Evolutionary conservation across 139 green algal species (phyloP).

Genomic region (Tetraselmis chui): DNA sequence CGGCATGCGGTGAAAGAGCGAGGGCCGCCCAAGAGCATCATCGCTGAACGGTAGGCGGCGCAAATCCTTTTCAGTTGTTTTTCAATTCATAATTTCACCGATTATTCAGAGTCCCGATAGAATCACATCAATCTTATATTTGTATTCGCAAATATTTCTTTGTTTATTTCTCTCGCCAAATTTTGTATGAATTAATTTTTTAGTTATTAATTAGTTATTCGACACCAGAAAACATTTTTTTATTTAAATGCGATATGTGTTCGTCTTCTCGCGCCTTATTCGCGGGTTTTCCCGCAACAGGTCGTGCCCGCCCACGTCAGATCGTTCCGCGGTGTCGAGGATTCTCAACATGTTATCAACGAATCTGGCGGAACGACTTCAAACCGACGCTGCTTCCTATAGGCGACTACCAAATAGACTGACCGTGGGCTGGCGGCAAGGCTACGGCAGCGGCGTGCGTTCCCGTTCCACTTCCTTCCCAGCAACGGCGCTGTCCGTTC

Average conservation of each 20-base stretch:
- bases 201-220: too few relatives aligned
- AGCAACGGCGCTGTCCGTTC: too few relatives aligned
- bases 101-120: too few relatives aligned
- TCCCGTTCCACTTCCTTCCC: neutral
- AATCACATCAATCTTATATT: too few relatives aligned
- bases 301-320: conserved; percentile 28
- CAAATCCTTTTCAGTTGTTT: too few relatives aligned
- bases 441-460: conserved; percentile 18
- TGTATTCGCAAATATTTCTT: too few relatives aligned
- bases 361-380: conserved; percentile 28
- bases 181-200: too few relatives aligned
- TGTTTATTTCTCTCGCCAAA: too few relatives aligned
- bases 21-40: conserved; percentile 34
- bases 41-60: conserved; percentile 23
- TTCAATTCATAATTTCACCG: too few relatives aligned
- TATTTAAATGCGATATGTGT: too few relatives aligned
- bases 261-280: too few relatives aligned
- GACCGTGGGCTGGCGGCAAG: conserved; percentile 27
- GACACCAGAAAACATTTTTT: too few relatives aligned
- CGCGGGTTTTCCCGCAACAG: neutral
- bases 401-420: conserved; percentile 36
- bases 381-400: conserved; percentile 22
- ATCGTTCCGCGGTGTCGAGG: conserved; percentile 4
- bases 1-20: conserved; percentile 11
- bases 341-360: conserved; percentile 25